Conservation (phyloP, 352 stramenopile genomes). For the Phytopythium oedochilum region DNA sequence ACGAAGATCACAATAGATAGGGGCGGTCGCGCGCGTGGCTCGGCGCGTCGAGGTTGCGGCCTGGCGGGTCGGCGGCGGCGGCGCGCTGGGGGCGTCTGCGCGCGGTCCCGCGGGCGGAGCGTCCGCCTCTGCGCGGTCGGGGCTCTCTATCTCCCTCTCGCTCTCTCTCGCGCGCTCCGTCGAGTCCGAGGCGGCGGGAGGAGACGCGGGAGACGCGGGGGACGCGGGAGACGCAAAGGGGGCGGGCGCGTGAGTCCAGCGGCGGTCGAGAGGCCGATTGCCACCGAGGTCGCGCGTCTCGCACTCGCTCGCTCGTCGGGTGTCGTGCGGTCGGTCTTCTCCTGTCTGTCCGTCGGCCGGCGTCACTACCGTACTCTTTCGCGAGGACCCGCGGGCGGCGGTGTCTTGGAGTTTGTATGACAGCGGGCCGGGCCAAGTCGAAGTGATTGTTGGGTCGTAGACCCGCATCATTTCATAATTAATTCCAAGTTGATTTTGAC, state of each 20-base stretch:
- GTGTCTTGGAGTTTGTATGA: background rate
- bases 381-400: background rate
- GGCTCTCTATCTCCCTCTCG: no score
- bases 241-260: background rate
- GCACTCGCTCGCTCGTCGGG: background rate
- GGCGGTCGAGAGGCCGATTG: background rate
- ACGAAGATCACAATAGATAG: slow-evolving; percentile 6
- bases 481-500: no score
- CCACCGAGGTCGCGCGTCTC: background rate
- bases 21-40: no score
- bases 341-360: slow-evolving; percentile 5
- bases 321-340: slow-evolving; percentile 11
- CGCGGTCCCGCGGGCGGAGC: no score
- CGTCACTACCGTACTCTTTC: background rate
- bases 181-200: background rate
- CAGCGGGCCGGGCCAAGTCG: background rate
- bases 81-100: background rate
- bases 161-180: background rate
- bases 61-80: no score
- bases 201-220: background rate
- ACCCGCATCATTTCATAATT: background rate
- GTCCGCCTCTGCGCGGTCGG: no score
- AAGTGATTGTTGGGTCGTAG: background rate
- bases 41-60: background rate
- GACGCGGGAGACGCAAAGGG: background rate